Evolutionary conservation across 306 rosid species (phyloP), one percentile per base, ranked within the genome.

Genomic region (Castanea sativa): DNA sequence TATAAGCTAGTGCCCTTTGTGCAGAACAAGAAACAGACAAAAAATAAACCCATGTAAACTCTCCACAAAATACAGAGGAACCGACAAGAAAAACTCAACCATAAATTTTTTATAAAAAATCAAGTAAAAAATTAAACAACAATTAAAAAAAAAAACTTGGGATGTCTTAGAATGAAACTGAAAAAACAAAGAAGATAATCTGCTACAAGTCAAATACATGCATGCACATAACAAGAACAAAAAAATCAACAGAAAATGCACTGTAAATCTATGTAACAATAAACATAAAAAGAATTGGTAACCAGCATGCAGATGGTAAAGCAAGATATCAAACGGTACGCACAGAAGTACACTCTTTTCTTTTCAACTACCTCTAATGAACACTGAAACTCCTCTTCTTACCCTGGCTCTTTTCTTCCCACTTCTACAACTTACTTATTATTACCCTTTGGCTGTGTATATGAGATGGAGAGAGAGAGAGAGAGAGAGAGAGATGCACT

Each of bases 201-300:
- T 68, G 29, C 55, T 20, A 7, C 72, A 79, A 73, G 80, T 10
- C 71, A 53, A 70, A 81, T 65, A 69, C 88, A 79, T 87, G 97
- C 89, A 92, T 89, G 96, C 90, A 86, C 45, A 77, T 43, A 84
- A 72, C 69, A 53, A 43, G 75, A 67, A 74, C 52, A 68, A 55
- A 69, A 68, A 58, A 65, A 45, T 67, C 32, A 82, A 13, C 27
- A 45, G 49, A 76, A 29, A 71, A 79, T 25, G 45, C 68, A 73
- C 77, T 20, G 53, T 12, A n/a, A 25, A 77, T 43, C 76, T 77
- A 64, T 59, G 27, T 23, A 64, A 55, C 58, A 68, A 49, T 16
- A 30, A 74, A 78, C 15, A 43, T 58, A 64, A 52, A 55, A 79
- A 74, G 0, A 25, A 25, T 18, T 30, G 74, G 55, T 71, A 56